A percentile compares a stretch with the other conserved stretches of the same genome.
Conservation (phyloP, 2,329 filamentous ascomycete species). For the Cercospora janseana region DNA sequence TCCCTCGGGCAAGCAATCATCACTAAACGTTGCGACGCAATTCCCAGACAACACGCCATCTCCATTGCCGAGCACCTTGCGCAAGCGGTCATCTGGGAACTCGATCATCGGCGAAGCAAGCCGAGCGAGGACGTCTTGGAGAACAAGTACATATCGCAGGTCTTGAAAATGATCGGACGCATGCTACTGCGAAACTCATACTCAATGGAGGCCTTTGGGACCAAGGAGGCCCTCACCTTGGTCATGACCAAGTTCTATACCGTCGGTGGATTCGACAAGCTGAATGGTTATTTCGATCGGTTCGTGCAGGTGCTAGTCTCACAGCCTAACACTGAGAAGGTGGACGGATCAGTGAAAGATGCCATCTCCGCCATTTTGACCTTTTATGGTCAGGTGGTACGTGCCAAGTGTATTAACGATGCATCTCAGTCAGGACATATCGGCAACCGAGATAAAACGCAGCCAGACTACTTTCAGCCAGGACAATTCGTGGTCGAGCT, state of each 20-base stretch:
- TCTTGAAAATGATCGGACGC: conserved; percentile 27
- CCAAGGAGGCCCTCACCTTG: conserved; percentile 56
- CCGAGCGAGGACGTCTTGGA: conserved; percentile 25
- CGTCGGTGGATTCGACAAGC: conserved; percentile 67
- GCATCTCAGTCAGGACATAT: conserved; percentile 62
- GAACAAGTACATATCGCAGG: conserved; percentile 28
- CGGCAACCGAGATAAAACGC: conserved; percentile 44
- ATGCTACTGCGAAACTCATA: conserved; percentile 31
- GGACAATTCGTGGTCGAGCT: conserved; percentile 84
- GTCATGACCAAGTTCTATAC: conserved; percentile 86
- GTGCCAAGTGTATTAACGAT: conserved; percentile 77
- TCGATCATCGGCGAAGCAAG: conserved; percentile 29
- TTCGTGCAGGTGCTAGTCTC: conserved; percentile 32
- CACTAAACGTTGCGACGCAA: conserved; percentile 66
- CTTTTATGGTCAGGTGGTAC: conserved; percentile 73
- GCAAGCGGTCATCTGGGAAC: conserved; percentile 48
- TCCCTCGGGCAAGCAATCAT: conserved; percentile 79
- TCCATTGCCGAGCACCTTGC: conserved; percentile 68
- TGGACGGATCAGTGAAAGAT: conserved; percentile 23
- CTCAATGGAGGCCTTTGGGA: conserved; percentile 28
- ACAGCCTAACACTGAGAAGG: conserved; percentile 44
- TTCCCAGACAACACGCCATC: conserved; percentile 60
- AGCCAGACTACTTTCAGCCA: conserved; percentile 61
- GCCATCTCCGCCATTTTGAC: conserved; percentile 77
- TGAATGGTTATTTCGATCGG: conserved; percentile 55